These are phyloP conservation scores for Ogataea henricii DNA, from an alignment of 805 yeast genomes.

Conservation along the genomic window DNA sequence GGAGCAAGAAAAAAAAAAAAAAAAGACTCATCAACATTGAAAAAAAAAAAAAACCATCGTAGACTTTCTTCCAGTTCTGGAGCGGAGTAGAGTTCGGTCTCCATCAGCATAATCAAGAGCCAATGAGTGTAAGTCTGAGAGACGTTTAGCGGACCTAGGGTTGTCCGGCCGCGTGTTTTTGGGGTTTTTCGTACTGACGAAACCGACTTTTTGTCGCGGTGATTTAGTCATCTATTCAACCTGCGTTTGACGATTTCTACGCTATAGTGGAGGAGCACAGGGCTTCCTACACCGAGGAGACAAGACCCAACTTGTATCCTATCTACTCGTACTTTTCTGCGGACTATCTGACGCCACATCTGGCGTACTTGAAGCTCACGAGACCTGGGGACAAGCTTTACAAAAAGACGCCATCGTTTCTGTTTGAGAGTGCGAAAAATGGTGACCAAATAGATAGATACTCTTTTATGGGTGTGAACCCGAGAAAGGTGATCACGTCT, in stretches of 20 bases:
- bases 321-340: slow-evolving; percentile 73
- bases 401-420: slow-evolving; percentile 64
- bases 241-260: slow-evolving; percentile 47
- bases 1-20: not conserved
- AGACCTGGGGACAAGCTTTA: slow-evolving; percentile 56
- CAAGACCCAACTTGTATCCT: slow-evolving; percentile 72
- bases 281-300: slow-evolving; percentile 20
- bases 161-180: not conserved
- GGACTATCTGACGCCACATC: slow-evolving; percentile 83
- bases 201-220: not conserved
- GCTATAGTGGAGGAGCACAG: slow-evolving; percentile 43
- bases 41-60: slow-evolving; percentile 3
- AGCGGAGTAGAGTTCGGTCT: not conserved
- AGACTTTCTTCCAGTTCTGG: not conserved
- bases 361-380: slow-evolving; percentile 84
- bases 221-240: slow-evolving; percentile 45
- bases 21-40: slow-evolving; percentile 1
- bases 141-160: not conserved
- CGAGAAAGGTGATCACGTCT: slow-evolving; percentile 79
- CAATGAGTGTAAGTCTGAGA: not conserved
- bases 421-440: slow-evolving; percentile 85
- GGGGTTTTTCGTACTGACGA: not conserved
- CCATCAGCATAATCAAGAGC: not conserved
- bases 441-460: slow-evolving; percentile 89
- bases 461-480: slow-evolving; percentile 87